phyloP scores from a whole-genome alignment of 2,329 filamentous ascomycete species.

The Hirsutella rhossiliensis region DNA sequence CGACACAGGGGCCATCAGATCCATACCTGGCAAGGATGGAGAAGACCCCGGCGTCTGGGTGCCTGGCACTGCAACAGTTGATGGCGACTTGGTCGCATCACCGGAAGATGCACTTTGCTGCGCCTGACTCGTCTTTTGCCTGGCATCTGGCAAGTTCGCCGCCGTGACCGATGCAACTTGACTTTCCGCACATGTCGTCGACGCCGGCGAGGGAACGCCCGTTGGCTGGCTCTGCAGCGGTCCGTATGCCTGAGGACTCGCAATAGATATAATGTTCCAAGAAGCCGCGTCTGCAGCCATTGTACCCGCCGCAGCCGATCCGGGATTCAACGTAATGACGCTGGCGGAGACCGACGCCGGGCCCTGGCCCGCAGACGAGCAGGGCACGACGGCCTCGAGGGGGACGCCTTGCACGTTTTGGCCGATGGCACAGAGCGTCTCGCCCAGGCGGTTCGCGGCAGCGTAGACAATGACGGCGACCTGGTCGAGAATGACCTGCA shows the following conservation, averaged over 20 bases:
- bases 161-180: no score
- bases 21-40: not conserved
- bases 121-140: no score
- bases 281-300: not conserved
- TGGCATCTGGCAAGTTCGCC: no score
- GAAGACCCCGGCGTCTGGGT: no score
- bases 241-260: not conserved
- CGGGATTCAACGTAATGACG: conserved; percentile 3
- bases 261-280: conserved; percentile 1
- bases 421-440: conserved; percentile 9
- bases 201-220: not conserved
- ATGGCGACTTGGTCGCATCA: no score
- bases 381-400: conserved; percentile 8
- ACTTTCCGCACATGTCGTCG: not conserved
- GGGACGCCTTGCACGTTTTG: conserved; percentile 3
- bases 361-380: conserved; percentile 2
- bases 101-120: no score
- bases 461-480: conserved; percentile 8
- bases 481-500: conserved; percentile 10
- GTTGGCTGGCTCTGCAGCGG: not conserved
- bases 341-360: conserved; percentile 1
- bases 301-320: not conserved
- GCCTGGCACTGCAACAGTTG: no score
- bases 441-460: conserved; percentile 6
- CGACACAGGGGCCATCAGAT: not conserved